Evolutionary conservation across 306 rosid genomes (phyloP).

Genomic region (Dryas drummondii): DNA sequence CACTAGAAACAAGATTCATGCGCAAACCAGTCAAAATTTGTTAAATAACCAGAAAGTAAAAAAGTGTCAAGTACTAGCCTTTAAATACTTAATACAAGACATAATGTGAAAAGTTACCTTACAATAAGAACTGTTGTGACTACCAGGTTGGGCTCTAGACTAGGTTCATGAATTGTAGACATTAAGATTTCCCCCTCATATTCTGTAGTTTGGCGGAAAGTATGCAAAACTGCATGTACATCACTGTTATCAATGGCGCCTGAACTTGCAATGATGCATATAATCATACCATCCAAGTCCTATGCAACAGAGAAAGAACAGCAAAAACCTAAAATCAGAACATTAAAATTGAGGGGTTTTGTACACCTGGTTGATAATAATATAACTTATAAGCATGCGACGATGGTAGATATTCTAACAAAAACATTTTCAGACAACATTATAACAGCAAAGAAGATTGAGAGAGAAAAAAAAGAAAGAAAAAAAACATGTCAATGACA

Average conservation of each 20-base stretch:
- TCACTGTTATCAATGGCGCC: slow-evolving; percentile 40
- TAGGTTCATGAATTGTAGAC: slow-evolving; percentile 57
- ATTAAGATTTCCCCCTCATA: slow-evolving; percentile 58
- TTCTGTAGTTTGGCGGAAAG: slow-evolving; percentile 66
- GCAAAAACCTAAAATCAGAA: not conserved
- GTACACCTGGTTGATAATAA: not conserved
- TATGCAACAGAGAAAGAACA: slow-evolving; percentile 27
- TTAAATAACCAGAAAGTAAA: not conserved
- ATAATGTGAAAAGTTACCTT: slow-evolving; percentile 51
- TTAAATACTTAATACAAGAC: slow-evolving; percentile 1
- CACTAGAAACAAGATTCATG: not conserved
- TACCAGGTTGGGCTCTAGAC: slow-evolving; percentile 69
- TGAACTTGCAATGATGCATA: slow-evolving; percentile 74
- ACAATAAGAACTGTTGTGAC: slow-evolving; percentile 70
- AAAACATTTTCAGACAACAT: too few species aligned
- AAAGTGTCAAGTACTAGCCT: not conserved
- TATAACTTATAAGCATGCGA: not conserved
- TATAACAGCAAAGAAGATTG: not conserved
- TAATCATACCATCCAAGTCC: slow-evolving; percentile 64
- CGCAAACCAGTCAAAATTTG: not conserved
- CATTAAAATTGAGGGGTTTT: not conserved
- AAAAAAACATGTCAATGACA: not conserved
- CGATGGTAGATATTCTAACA: not conserved
- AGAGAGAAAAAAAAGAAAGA: slow-evolving; percentile 12
- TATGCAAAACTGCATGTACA: slow-evolving; percentile 43